These are phyloP conservation scores for Sporothrix curviconia DNA, from an alignment of 2,329 filamentous ascomycete species.

Conservation along the genomic window DNA sequence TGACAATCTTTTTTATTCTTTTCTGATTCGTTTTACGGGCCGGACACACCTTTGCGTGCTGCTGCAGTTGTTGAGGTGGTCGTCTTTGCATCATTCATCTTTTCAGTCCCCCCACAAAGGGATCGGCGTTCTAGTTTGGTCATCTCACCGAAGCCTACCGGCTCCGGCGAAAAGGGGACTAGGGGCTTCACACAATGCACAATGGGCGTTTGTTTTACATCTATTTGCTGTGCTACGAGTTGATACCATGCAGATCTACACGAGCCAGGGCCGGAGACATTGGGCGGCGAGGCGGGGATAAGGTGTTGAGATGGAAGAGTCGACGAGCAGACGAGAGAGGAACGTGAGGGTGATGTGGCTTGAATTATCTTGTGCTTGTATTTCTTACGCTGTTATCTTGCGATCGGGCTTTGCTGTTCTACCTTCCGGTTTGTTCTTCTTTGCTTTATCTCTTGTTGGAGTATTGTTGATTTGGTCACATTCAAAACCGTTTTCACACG, in stretches of 20 bases:
- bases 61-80: not conserved
- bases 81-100: not conserved
- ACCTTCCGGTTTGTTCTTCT: not conserved
- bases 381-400: no score
- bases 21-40: not conserved
- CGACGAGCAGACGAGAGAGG: not conserved
- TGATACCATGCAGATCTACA: not conserved
- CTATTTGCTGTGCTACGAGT: conserved; percentile 3
- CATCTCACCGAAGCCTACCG: not conserved
- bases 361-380: not conserved
- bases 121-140: conserved; percentile 4
- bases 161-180: not conserved
- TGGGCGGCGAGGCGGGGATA: no score
- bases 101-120: no score
- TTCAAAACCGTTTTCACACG: conserved; percentile 1
- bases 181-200: not conserved
- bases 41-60: not conserved
- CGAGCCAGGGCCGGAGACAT: not conserved
- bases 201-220: not conserved
- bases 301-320: not conserved
- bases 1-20: conserved; percentile 1
- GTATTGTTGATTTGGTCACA: conserved; percentile 7
- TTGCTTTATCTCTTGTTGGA: conserved; percentile 1
- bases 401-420: no score
- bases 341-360: not conserved